These are phyloP conservation scores for Syncephalastrum contaminatum DNA, from an alignment of 371 early-diverging fungal genomes.

Conservation along the genomic window DNA sequence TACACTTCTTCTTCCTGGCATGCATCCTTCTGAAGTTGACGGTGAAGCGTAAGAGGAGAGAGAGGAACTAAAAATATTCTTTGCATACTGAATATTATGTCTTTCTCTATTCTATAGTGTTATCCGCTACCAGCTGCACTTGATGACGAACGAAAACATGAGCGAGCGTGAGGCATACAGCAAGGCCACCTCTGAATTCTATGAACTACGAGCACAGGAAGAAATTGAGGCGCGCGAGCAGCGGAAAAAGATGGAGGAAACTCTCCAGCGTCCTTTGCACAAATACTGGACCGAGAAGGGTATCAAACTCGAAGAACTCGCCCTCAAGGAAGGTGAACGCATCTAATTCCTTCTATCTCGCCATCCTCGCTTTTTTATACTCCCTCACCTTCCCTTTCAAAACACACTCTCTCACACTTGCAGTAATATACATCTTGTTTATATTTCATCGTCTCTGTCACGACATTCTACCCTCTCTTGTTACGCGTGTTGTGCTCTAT, in stretches of 20 bases:
- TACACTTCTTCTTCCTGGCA: conserved; percentile 45
- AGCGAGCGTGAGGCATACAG: conserved; percentile 75
- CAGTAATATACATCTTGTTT: too few relatives aligned
- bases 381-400: too few relatives aligned
- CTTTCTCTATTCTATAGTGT: conserved; percentile 44
- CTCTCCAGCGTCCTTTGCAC: conserved; percentile 17
- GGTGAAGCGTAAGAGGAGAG: conserved; percentile 67
- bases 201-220: conserved; percentile 74
- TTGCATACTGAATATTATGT: background rate
- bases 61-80: background rate
- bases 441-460: too few relatives aligned
- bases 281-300: conserved; percentile 36
- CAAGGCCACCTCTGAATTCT: conserved; percentile 69
- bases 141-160: conserved; percentile 63
- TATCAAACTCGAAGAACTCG: conserved; percentile 39
- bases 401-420: too few relatives aligned
- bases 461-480: too few relatives aligned
- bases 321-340: conserved; percentile 24
- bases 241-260: conserved; percentile 47
- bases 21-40: conserved; percentile 53
- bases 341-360: too few relatives aligned
- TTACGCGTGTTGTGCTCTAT: too few relatives aligned
- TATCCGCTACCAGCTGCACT: conserved; percentile 73
- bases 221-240: conserved; percentile 59
- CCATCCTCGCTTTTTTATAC: too few relatives aligned